Percentiles rank a stretch among this genome's conserved stretches.
Evolutionary conservation across 805 yeast species (phyloP).

Genomic region (Pichia occidentalis): DNA sequence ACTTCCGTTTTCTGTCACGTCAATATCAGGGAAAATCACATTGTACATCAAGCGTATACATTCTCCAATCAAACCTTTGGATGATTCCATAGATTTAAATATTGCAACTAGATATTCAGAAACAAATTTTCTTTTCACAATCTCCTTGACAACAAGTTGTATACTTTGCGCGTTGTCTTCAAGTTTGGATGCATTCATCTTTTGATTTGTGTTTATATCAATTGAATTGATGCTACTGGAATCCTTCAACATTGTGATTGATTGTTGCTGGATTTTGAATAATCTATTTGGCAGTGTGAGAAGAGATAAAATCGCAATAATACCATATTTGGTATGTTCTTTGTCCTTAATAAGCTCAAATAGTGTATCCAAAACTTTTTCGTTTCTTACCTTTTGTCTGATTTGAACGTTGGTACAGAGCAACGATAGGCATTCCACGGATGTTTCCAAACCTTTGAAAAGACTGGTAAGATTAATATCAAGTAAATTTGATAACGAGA

Average conservation of each 20-base stretch:
- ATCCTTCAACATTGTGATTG: slow-evolving; percentile 33
- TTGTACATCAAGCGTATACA: slow-evolving; percentile 6
- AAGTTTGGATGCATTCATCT: slow-evolving; percentile 22
- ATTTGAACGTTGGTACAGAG: slow-evolving; percentile 31
- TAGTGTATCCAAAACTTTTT: slow-evolving; percentile 26
- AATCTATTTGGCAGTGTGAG: slow-evolving; percentile 30
- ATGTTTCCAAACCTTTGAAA: slow-evolving; percentile 7
- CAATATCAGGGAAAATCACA: slow-evolving; percentile 9
- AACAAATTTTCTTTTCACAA: slow-evolving; percentile 11
- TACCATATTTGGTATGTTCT: slow-evolving; percentile 30
- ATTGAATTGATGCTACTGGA: slow-evolving; percentile 26
- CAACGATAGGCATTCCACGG: slow-evolving; percentile 32
- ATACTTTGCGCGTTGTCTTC: slow-evolving; percentile 26
- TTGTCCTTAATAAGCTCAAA: slow-evolving; percentile 10
- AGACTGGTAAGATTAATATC: slow-evolving; percentile 28
- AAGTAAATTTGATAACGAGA: slow-evolving; percentile 31
- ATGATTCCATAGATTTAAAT: slow-evolving; percentile 8
- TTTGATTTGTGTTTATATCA: slow-evolving; percentile 25
- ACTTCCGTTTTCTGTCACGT: background rate
- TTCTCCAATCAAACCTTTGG: slow-evolving; percentile 7
- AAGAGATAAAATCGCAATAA: slow-evolving; percentile 36
- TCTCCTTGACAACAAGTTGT: slow-evolving; percentile 22
- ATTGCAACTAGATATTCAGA: slow-evolving; percentile 16
- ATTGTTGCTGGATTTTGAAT: slow-evolving; percentile 27
- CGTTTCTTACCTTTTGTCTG: slow-evolving; percentile 31